Conservation (phyloP, 352 stramenopile species). For the Pythium biforme region DNA sequence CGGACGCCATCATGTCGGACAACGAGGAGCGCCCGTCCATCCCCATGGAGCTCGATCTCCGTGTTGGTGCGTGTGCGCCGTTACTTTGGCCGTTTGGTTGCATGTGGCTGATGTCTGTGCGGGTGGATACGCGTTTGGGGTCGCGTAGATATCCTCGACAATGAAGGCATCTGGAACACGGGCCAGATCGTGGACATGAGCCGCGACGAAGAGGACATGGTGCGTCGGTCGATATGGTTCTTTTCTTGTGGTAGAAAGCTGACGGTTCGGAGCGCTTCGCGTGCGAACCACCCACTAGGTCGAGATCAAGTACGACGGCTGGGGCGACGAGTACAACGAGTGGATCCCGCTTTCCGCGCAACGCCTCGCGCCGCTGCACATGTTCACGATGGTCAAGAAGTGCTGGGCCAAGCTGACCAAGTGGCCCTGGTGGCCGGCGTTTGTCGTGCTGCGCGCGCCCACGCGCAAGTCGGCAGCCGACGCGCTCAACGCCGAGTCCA, state of each 20-base stretch:
- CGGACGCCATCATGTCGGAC: constrained; percentile 11
- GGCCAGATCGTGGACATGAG: constrained; percentile 65
- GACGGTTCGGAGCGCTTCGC: background rate
- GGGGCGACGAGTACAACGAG: constrained; percentile 81
- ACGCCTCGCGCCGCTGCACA: constrained; percentile 72
- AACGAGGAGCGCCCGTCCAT: constrained; percentile 33
- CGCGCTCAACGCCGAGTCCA: constrained; percentile 63
- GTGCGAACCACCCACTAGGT: constrained; percentile 40
- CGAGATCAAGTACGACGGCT: constrained; percentile 85
- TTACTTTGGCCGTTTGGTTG: background rate
- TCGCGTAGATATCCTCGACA: constrained; percentile 66
- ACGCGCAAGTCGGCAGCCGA: constrained; percentile 51
- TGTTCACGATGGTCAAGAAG: constrained; percentile 83
- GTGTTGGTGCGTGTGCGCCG: constrained; percentile 47
- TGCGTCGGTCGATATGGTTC: constrained; percentile 13
- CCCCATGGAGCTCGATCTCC: constrained; percentile 65
- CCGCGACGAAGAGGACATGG: constrained; percentile 55
- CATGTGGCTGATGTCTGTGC: background rate
- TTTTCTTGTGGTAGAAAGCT: background rate
- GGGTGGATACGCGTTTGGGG: background rate
- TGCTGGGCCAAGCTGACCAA: constrained; percentile 85
- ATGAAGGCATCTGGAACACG: constrained; percentile 85
- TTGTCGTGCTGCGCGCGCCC: constrained; percentile 73
- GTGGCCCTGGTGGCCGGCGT: constrained; percentile 82
- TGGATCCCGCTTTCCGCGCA: constrained; percentile 54